Base-by-base conservation (phyloP, 768 basidiomycete species). In the Amanita thiersii region DNA sequence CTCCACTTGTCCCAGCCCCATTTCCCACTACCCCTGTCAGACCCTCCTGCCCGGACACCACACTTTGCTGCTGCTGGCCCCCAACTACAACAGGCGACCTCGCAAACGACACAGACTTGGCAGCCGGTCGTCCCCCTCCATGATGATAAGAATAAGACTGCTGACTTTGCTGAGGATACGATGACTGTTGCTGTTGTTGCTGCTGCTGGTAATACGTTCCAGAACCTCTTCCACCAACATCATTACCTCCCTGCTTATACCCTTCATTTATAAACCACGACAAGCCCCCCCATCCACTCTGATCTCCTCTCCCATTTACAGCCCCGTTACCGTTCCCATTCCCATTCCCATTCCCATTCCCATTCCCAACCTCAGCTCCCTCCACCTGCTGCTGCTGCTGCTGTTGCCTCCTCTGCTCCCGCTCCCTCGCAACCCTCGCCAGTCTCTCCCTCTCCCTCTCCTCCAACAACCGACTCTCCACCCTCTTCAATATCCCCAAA, bases 401-500 rank as follows among this genome's bases (percentile, higher is more conserved):
- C 29, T 41, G 47, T 19, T 20, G 24, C 41, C 55, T 51, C 40
- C 56, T 56, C 28, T 56, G 54, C 47, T 59, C 61, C 40, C 59
- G 54, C 48, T 62, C 59, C 37, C 55, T 58, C 44, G 59, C 60
- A 23, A 57, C 46, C 35, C 63, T 62, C 41, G 55, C 52, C 50
- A 56, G 55, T 42, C 52, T 44, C 46, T 65, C 65, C 45, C 64
- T 44, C 45, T 66, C 65, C 40, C 60, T 55, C 47, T 70, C 71
- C 46, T 70, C 73, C 40, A 50, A 57, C 42, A 68, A 46, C 42
- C 67, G 54, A 15, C 50, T 63, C 61, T 94, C 92, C 33, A 92
- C 73, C 31, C 76, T 69, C 48, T 75, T 68, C 51, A 96, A 62
- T 20, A 92, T 56, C 3, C 74, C 75, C 42, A 93, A 59, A 60